These are phyloP conservation scores for Ceratocystis ficicola DNA, from an alignment of 2,329 filamentous ascomycete genomes.

Conservation along the genomic window DNA sequence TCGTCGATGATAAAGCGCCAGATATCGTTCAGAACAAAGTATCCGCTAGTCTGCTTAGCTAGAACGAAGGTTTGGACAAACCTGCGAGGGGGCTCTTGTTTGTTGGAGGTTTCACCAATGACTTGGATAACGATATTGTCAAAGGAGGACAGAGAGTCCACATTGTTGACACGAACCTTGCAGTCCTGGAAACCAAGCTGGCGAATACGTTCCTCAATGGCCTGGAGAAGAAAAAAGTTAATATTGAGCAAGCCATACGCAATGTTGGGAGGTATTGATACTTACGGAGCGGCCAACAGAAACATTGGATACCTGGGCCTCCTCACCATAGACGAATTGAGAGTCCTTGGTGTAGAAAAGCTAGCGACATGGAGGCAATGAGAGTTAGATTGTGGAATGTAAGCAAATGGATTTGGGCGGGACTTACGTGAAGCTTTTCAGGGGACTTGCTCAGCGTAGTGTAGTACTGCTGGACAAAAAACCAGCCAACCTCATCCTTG, in stretches of 20 bases:
- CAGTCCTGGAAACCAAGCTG: slow-evolving; percentile 88
- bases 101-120: slow-evolving; percentile 96
- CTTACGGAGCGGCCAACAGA: slow-evolving; percentile 72
- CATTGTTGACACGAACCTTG: slow-evolving; percentile 96
- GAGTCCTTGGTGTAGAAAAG: slow-evolving; percentile 96
- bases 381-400: background rate
- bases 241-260: slow-evolving; percentile 21
- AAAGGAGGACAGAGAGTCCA: slow-evolving; percentile 86
- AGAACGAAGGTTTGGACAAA: slow-evolving; percentile 98
- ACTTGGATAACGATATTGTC: slow-evolving; percentile 95
- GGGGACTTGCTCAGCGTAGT: slow-evolving; percentile 89
- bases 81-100: slow-evolving; percentile 78
- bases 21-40: slow-evolving; percentile 97
- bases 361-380: slow-evolving; percentile 29
- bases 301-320: slow-evolving; percentile 78
- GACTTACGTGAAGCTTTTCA: slow-evolving; percentile 71
- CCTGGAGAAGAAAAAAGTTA: slow-evolving; percentile 38
- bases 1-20: slow-evolving; percentile 87
- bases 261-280: slow-evolving; percentile 10
- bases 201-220: slow-evolving; percentile 90
- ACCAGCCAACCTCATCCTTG: slow-evolving; percentile 98
- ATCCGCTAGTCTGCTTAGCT: slow-evolving; percentile 88
- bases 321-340: slow-evolving; percentile 83
- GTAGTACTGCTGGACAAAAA: slow-evolving; percentile 99
- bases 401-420: background rate